Percentiles rank a stretch among this genome's conserved stretches.
Conservation (phyloP, 2,329 filamentous ascomycete genomes). For the Verticillium longisporum region DNA sequence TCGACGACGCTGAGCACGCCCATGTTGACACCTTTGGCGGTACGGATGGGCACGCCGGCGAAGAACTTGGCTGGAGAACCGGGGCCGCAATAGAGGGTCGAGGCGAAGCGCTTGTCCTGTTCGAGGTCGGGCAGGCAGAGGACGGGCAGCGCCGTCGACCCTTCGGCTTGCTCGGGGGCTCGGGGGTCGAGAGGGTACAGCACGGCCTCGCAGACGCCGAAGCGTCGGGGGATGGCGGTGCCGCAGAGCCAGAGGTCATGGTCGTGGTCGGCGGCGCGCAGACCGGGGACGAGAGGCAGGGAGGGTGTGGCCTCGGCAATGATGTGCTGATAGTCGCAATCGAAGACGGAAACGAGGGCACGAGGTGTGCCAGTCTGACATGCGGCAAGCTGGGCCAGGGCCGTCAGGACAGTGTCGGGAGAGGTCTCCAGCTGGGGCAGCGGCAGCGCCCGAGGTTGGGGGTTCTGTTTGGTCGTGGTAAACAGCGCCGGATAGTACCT, state of each 20-base stretch:
- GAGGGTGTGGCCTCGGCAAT: constrained; percentile 42
- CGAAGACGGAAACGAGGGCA: constrained; percentile 44
- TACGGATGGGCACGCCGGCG: constrained; percentile 34
- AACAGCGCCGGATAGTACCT: constrained; percentile 12
- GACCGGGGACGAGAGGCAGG: constrained; percentile 24
- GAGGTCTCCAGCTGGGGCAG: constrained; percentile 17
- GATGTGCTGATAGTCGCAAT: constrained; percentile 37
- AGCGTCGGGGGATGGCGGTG: constrained; percentile 19
- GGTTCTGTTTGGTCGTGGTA: constrained; percentile 13
- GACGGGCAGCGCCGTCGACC: constrained; percentile 20
- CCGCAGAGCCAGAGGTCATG: constrained; percentile 18
- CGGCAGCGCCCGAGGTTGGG: constrained; percentile 13
- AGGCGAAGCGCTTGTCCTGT: constrained; percentile 20
- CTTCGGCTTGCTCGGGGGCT: not conserved
- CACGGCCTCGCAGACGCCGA: constrained; percentile 22
- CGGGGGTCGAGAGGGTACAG: not conserved
- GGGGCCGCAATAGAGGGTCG: constrained; percentile 16
- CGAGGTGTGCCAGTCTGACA: constrained; percentile 29
- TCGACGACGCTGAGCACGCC: constrained; percentile 30
- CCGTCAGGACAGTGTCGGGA: constrained; percentile 34
- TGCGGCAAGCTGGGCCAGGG: constrained; percentile 42
- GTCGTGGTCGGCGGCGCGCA: constrained; percentile 10
- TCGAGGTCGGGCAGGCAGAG: constrained; percentile 26
- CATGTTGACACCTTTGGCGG: constrained; percentile 33
- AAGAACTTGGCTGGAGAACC: constrained; percentile 27